phyloP scores from a whole-genome alignment of 148 eudicot species.

The Cornus florida region DNA sequence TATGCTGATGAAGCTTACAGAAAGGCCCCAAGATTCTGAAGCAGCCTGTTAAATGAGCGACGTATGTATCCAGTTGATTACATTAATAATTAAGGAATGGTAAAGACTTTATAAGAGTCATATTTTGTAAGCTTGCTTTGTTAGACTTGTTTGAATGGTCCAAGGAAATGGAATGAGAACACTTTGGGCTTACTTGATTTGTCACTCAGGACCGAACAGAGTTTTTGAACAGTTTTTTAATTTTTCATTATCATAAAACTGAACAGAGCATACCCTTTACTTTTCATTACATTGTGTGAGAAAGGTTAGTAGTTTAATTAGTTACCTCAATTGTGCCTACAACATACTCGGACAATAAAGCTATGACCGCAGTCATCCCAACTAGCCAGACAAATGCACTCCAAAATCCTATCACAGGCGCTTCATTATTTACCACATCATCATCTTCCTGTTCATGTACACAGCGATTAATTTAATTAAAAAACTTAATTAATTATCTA shows the following conservation, averaged over 20 bases:
- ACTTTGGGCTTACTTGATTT: too few relatives aligned
- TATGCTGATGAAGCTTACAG: conserved; percentile 86
- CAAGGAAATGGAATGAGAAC: too few relatives aligned
- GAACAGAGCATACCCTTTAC: too few relatives aligned
- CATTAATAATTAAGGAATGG: too few relatives aligned
- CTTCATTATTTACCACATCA: conserved; percentile 37
- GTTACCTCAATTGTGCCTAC: conserved; percentile 92
- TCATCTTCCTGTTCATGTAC: conserved; percentile 29
- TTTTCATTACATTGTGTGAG: too few relatives aligned
- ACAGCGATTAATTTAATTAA: not conserved
- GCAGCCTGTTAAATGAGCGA: conserved; percentile 51
- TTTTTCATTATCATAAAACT: too few relatives aligned
- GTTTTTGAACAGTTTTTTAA: too few relatives aligned
- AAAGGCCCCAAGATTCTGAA: conserved; percentile 82
- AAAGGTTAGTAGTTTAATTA: not conserved
- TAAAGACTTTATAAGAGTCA: too few relatives aligned
- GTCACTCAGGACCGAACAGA: too few relatives aligned
- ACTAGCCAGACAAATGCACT: conserved; percentile 73
- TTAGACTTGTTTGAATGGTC: too few relatives aligned
- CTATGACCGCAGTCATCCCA: conserved; percentile 74
- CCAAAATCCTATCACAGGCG: conserved; percentile 74
- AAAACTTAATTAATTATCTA: not conserved
- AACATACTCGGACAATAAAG: conserved; percentile 76
- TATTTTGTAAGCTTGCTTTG: too few relatives aligned
- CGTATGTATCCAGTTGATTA: too few relatives aligned